These are phyloP conservation scores for Linnemannia hyalina DNA, from an alignment of 192 early-diverging fungal genomes.

Conservation along the genomic window DNA sequence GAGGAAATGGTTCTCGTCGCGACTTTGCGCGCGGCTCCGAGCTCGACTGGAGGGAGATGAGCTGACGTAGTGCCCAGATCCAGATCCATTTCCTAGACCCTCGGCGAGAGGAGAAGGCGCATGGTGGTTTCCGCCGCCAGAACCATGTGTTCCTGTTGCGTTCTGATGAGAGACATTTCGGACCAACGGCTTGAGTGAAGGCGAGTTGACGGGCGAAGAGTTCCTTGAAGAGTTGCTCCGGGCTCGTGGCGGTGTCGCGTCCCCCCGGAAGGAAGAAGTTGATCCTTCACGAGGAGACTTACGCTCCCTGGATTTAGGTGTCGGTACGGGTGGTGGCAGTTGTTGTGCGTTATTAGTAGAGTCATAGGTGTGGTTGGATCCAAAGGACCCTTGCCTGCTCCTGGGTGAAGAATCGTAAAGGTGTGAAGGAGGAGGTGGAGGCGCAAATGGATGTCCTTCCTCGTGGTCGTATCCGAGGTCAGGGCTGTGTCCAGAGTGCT, in stretches of 20 bases:
- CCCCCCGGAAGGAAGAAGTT: not conserved
- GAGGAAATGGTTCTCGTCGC: conserved; percentile 27
- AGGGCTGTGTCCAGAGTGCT: not conserved
- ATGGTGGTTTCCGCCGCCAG: conserved; percentile 13
- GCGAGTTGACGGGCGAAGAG: conserved; percentile 28
- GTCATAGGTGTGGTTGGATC: conserved; percentile 19
- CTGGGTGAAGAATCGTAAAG: not conserved
- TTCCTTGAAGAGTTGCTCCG: conserved; percentile 39
- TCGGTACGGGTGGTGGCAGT: conserved; percentile 16
- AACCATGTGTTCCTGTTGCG: not conserved
- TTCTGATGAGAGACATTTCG: conserved; percentile 11
- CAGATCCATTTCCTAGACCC: not conserved
- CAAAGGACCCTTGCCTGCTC: conserved; percentile 32
- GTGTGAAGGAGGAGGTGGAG: not conserved
- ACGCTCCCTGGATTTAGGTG: conserved; percentile 38
- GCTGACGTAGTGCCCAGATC: not conserved
- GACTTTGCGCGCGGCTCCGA: conserved; percentile 33
- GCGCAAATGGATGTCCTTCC: not conserved
- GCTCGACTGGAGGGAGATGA: conserved; percentile 38
- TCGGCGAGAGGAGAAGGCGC: conserved; percentile 37
- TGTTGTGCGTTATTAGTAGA: not conserved
- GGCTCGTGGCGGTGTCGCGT: conserved; percentile 16
- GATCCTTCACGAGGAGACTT: conserved; percentile 21
- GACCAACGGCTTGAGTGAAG: conserved; percentile 12
- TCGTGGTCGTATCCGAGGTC: conserved; percentile 6